Percentiles rank a stretch among this genome's conserved stretches.
These are phyloP conservation scores for Trichophyton rubrum DNA, from an alignment of 2,329 filamentous ascomycete species.

Conservation along the genomic window DNA sequence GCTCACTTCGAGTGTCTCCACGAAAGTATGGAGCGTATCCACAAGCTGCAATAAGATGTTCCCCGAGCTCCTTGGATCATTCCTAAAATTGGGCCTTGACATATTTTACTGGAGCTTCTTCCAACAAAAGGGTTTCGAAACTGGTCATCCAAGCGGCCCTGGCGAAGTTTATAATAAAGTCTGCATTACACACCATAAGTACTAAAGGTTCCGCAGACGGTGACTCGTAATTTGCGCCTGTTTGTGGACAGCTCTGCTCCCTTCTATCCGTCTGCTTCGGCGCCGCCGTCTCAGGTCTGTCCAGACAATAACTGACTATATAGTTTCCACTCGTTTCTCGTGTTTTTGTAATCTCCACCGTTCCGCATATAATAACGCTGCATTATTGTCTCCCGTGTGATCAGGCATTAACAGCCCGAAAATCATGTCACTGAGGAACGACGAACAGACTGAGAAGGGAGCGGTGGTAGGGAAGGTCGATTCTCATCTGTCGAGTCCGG, in stretches of 20 bases:
- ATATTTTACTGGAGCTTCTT: neutral
- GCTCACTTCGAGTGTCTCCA: no score
- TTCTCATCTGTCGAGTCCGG: neutral
- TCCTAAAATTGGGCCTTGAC: neutral
- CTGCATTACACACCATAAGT: neutral
- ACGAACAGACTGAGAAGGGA: neutral
- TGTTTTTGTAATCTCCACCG: neutral
- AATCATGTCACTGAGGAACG: neutral
- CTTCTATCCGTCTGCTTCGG: neutral
- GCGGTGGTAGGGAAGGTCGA: neutral
- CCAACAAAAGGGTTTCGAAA: neutral
- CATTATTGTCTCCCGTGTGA: neutral
- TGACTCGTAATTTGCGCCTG: neutral
- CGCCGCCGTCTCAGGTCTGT: neutral
- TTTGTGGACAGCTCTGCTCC: neutral
- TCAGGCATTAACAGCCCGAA: neutral
- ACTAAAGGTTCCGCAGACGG: neutral
- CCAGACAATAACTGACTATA: neutral
- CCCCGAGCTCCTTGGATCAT: neutral
- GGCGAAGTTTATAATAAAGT: neutral
- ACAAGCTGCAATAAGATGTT: no score
- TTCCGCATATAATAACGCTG: neutral
- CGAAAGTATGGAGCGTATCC: no score
- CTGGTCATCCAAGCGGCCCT: neutral
- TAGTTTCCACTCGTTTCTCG: neutral